Evolutionary conservation across 306 rosid genomes (phyloP).

Genomic region (Prunus mume): DNA sequence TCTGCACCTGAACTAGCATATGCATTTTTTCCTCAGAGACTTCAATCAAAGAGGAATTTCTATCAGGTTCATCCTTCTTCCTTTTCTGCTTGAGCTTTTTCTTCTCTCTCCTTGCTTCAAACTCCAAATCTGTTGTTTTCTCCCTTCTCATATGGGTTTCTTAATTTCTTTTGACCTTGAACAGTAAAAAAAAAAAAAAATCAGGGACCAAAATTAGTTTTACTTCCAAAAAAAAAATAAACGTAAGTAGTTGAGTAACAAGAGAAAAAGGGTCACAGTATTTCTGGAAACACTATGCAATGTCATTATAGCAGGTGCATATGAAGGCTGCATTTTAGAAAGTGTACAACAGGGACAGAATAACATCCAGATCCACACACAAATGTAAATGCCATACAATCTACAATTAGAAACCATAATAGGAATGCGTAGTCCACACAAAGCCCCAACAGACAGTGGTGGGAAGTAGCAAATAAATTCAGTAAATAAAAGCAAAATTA

Average conservation of each 20-base stretch:
- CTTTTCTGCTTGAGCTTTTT: conserved; percentile 1
- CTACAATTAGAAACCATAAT: not conserved
- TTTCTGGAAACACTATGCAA: not conserved
- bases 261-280: not conserved
- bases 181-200: not conserved
- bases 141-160: not conserved
- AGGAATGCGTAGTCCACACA: not conserved
- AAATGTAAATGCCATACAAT: not conserved
- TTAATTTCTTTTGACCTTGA: not conserved
- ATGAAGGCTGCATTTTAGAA: not conserved
- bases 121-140: not conserved
- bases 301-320: not conserved
- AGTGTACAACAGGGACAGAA: not conserved
- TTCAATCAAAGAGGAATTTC: not conserved
- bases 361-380: not conserved
- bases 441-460: too few species aligned
- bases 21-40: not conserved
- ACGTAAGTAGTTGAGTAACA: not conserved
- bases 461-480: too few species aligned
- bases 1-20: not conserved
- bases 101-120: conserved; percentile 4
- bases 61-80: conserved; percentile 2
- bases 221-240: not conserved
- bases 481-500: not conserved
- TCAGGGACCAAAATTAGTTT: not conserved